Evolutionary conservation across 352 stramenopile genomes (phyloP).

Genomic region (Saprolegnia diclina): DNA sequence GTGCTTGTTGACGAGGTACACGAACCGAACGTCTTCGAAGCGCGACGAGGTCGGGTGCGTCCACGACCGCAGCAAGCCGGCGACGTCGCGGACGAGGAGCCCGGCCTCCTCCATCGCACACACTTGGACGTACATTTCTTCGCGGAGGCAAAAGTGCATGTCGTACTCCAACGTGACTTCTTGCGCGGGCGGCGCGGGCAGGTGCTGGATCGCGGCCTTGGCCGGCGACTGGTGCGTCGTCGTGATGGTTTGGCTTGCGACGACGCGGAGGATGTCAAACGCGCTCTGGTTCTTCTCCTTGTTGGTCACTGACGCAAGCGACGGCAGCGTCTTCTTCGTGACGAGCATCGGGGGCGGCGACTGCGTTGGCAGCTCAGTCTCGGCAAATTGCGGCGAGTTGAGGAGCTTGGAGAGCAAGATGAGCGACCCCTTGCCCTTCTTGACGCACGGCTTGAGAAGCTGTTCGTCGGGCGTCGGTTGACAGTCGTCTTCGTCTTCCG

Average conservation of each 20-base stretch:
- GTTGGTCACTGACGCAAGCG: neutral
- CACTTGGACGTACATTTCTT: constrained; percentile 83
- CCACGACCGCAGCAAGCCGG: constrained; percentile 62
- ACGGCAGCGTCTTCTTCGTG: constrained; percentile 1
- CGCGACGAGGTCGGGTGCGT: constrained; percentile 78
- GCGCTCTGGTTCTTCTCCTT: constrained; percentile 39
- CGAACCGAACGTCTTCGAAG: constrained; percentile 85
- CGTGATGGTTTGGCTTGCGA: constrained; percentile 63
- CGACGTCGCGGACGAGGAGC: constrained; percentile 57
- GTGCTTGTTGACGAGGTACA: constrained; percentile 85
- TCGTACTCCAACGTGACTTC: constrained; percentile 31
- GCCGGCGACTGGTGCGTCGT: constrained; percentile 39
- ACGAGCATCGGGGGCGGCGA: neutral
- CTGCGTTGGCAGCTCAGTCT: constrained; percentile 3
- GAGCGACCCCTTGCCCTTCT: constrained; percentile 19
- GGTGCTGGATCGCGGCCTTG: constrained; percentile 35
- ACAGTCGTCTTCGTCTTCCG: constrained; percentile 14
- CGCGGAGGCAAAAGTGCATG: constrained; percentile 76
- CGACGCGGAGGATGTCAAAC: constrained; percentile 77
- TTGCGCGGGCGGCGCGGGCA: constrained; percentile 13
- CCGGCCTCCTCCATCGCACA: constrained; percentile 71
- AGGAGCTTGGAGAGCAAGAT: constrained; percentile 24
- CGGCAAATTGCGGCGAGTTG: constrained; percentile 21
- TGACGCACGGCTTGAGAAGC: neutral
- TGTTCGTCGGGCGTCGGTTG: neutral